Percentiles rank a stretch among this genome's conserved stretches.
Evolutionary conservation across 2,329 filamentous ascomycete genomes (phyloP).

Genomic region (Colletotrichum eremochloae): DNA sequence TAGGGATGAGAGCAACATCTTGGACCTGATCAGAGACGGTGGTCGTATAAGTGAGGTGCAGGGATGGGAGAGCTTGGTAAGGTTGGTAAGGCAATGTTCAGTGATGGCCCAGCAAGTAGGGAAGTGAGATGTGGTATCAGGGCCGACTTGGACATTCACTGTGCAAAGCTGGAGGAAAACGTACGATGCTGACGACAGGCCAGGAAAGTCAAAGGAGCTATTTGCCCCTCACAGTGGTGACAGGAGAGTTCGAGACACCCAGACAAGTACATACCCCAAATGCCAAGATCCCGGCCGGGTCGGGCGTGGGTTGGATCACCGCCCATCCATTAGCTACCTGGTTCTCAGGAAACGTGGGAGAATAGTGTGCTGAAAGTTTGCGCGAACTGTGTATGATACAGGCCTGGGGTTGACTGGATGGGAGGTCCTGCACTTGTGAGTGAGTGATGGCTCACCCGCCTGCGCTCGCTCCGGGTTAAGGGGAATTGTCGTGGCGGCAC

Average conservation of each 20-base stretch:
- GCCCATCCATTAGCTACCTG: slow-evolving; percentile 12
- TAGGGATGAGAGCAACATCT: slow-evolving; percentile 35
- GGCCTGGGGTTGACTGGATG: background rate
- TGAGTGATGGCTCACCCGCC: slow-evolving; percentile 12
- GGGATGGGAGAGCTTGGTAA: slow-evolving; percentile 17
- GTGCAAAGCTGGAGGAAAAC: slow-evolving; percentile 38
- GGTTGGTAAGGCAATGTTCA: slow-evolving; percentile 8
- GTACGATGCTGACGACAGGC: slow-evolving; percentile 41
- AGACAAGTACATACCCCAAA: slow-evolving; percentile 2
- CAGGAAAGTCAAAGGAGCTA: slow-evolving; percentile 38
- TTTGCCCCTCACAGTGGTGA: slow-evolving; percentile 40
- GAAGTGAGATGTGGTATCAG: slow-evolving; percentile 39
- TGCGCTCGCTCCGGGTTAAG: slow-evolving; percentile 22
- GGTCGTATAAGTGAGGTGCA: slow-evolving; percentile 30
- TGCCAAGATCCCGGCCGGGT: slow-evolving; percentile 31
- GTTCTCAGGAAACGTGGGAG: slow-evolving; percentile 19
- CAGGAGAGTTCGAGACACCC: slow-evolving; percentile 32
- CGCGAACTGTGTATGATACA: background rate
- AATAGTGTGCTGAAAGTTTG: slow-evolving; percentile 9
- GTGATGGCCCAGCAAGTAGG: slow-evolving; percentile 19
- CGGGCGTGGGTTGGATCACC: slow-evolving; percentile 31
- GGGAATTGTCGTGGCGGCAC: slow-evolving; percentile 9
- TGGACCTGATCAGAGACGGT: slow-evolving; percentile 7
- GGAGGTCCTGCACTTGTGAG: slow-evolving; percentile 24
- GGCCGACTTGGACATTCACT: slow-evolving; percentile 37